These are phyloP conservation scores for Huiozyma sinensis DNA, from an alignment of 805 yeast genomes.

Conservation along the genomic window DNA sequence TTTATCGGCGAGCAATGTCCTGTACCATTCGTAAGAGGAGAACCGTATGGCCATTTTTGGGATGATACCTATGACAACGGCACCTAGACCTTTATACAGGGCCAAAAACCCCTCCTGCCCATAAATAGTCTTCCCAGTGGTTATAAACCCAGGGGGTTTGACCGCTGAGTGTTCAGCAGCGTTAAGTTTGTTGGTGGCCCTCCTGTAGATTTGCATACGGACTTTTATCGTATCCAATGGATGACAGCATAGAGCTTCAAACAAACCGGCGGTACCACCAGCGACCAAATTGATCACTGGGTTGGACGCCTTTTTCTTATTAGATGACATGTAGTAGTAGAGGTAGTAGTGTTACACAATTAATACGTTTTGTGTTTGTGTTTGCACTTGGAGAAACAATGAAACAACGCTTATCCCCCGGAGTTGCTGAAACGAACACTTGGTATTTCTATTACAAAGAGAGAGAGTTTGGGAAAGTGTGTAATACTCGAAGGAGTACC, in stretches of 20 bases:
- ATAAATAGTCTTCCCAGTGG: conserved; percentile 71
- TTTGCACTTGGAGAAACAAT: too few species aligned
- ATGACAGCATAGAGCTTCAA: conserved; percentile 96
- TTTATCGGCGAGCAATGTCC: conserved; percentile 50
- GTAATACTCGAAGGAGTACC: too few species aligned
- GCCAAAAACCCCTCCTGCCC: conserved; percentile 75
- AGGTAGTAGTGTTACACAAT: too few species aligned
- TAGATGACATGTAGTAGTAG: conserved; percentile 13
- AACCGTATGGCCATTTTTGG: conserved; percentile 98
- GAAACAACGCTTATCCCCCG: too few species aligned
- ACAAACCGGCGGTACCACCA: conserved; percentile 95
- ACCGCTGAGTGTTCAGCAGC: conserved; percentile 12
- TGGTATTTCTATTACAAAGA: too few species aligned
- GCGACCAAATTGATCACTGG: conserved; percentile 66
- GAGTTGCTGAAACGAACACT: too few species aligned
- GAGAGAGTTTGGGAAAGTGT: too few species aligned
- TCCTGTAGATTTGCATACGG: conserved; percentile 84
- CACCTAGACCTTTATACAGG: conserved; percentile 90
- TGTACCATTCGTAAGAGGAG: conserved; percentile 85
- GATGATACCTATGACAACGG: conserved; percentile 92
- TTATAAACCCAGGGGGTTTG: conserved; percentile 77
- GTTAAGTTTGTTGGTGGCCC: conserved; percentile 37
- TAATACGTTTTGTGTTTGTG: too few species aligned
- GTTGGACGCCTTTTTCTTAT: conserved; percentile 25
- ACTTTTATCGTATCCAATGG: conserved; percentile 97